Percentiles rank a stretch among this genome's conserved stretches.
phyloP scores from a whole-genome alignment of 371 early-diverging fungal species.

The Dinochytrium kinnereticum region DNA sequence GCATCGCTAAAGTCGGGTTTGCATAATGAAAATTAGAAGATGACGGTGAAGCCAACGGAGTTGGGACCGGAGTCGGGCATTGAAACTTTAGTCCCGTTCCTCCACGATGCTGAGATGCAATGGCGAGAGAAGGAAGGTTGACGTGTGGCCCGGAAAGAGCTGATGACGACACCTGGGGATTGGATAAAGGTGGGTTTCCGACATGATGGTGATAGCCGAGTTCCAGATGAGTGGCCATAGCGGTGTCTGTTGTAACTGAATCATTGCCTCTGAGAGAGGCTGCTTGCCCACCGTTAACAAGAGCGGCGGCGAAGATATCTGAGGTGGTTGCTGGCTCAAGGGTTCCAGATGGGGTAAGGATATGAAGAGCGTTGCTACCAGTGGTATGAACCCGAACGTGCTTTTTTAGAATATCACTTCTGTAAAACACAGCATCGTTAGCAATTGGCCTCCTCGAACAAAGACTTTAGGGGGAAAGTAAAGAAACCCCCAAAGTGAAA shows the following conservation, averaged over 20 bases:
- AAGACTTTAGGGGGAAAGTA: background rate
- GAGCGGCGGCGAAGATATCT: constrained; percentile 3
- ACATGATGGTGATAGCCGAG: background rate
- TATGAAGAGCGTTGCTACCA: background rate
- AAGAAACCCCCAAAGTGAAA: background rate
- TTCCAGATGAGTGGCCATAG: background rate
- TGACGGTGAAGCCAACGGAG: constrained; percentile 2
- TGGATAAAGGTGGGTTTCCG: background rate
- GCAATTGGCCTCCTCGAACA: too few relatives aligned
- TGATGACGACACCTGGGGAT: background rate
- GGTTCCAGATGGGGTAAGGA: background rate
- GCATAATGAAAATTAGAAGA: background rate
- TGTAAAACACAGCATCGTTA: too few relatives aligned
- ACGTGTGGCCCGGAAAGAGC: too few relatives aligned
- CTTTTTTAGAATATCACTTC: constrained; percentile 17
- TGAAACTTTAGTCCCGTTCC: background rate
- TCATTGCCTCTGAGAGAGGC: too few relatives aligned
- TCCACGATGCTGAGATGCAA: too few relatives aligned
- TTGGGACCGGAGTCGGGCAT: background rate
- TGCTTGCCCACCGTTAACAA: background rate
- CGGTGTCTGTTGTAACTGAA: background rate
- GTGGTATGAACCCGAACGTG: constrained; percentile 1
- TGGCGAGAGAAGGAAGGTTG: too few relatives aligned
- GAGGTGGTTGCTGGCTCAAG: background rate
- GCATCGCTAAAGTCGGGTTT: background rate